Evolutionary conservation across 495 filamentous ascomycete genomes (phyloP), one percentile per base, ranked within the genome.

Genomic region (Talaromyces stipitatus): DNA sequence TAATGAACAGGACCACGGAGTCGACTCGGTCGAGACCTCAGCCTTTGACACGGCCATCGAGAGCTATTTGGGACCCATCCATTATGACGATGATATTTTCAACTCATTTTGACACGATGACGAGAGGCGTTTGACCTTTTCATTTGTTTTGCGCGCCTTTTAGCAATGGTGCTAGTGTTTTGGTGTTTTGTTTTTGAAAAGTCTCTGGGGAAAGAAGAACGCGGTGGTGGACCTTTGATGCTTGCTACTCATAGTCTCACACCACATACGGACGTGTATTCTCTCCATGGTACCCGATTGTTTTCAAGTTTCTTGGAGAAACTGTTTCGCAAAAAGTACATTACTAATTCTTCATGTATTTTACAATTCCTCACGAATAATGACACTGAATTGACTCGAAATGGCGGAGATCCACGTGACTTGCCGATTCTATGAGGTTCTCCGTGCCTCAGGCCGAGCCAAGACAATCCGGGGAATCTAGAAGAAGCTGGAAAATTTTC

Each of bases 401-500:
- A 41, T 20, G 3, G n/a, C 18, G 36, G 16, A 16, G 36, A 20
- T 5, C 32, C 32, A 36, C 32, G 36, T 41, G 36, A 41, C 36
- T 16, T 16, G n/a, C 36, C 16, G 36, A 16, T 48, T 48, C 45
- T n/a, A 48, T 48, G 45, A 48, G 45, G 9, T 48, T 48, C 45
- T 48, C 45, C 24, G 20, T 48, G 45, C 45, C 45, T 48, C 45
- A 48, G 45, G 36, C 36, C 22, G 45, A 65, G 71, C 71, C 71
- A 71, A 75, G 70, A 66, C 69, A 69, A 48, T 72, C 66, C 29
- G 55, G 70, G 72, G 72, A 72, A 72, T 70, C 63, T 66, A 70
- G 72, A 72, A 76, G 52, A 64, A 69, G 66, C 68, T 71, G 69
- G 72, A 75, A 77, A 76, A 74, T 74, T 75, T 78, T 77, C 70